Evolutionary conservation across 805 yeast species (phyloP).

Genomic region (Pichia cephalocereana): DNA sequence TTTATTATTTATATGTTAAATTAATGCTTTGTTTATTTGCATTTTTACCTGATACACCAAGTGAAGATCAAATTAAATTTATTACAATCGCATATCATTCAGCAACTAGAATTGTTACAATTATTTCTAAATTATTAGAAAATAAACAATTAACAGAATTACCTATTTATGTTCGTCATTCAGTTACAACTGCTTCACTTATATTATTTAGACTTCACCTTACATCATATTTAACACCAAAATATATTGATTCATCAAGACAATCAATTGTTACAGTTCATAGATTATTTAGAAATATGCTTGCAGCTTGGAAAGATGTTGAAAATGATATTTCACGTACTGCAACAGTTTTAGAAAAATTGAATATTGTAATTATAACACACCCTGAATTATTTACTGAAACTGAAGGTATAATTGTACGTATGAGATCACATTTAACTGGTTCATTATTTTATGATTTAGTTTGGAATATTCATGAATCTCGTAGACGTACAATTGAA

Average conservation of each 20-base stretch:
- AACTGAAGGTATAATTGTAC: slow-evolving; percentile 62
- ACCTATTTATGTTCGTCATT: slow-evolving; percentile 80
- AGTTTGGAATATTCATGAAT: slow-evolving; percentile 93
- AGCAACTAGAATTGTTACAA: slow-evolving; percentile 74
- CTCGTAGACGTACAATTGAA: slow-evolving; percentile 59
- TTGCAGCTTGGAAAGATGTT: slow-evolving; percentile 85
- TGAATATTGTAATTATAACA: slow-evolving; percentile 77
- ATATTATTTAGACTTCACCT: slow-evolving; percentile 73
- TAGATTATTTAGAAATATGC: slow-evolving; percentile 74
- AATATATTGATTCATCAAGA: slow-evolving; percentile 78
- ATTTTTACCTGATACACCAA: slow-evolving; percentile 81
- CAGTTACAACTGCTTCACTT: slow-evolving; percentile 74
- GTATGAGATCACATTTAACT: slow-evolving; percentile 88
- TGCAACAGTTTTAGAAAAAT: slow-evolving; percentile 81
- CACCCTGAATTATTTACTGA: slow-evolving; percentile 69
- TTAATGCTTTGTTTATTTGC: slow-evolving; percentile 83
- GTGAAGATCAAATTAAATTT: slow-evolving; percentile 77
- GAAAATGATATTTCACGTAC: slow-evolving; percentile 87
- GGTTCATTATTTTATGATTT: slow-evolving; percentile 87
- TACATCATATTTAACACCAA: slow-evolving; percentile 63
- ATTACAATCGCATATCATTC: slow-evolving; percentile 73
- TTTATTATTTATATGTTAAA: slow-evolving; percentile 68
- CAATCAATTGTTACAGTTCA: slow-evolving; percentile 93
- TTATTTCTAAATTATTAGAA: slow-evolving; percentile 63
- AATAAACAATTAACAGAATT: slow-evolving; percentile 65